Conservation (phyloP, 2,329 filamentous ascomycete species). For the Calonectria hongkongensis region DNA sequence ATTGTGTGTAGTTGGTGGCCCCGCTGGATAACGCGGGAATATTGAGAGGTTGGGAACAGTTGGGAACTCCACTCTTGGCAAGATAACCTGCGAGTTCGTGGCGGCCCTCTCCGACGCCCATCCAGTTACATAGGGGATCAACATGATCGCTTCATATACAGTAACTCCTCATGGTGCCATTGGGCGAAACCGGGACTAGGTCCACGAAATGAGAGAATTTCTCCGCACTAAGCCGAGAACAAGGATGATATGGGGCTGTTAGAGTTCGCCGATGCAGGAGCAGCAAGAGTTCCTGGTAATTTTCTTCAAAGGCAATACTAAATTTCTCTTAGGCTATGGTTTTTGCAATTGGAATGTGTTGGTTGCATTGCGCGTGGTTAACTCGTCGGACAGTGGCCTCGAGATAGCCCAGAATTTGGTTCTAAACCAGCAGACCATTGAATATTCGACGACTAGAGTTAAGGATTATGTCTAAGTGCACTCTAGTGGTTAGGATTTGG, state of each 20-base stretch:
- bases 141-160: background rate
- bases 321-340: background rate
- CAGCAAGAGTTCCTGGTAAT: background rate
- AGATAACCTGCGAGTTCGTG: background rate
- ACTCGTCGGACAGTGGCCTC: too few relatives aligned
- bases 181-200: background rate
- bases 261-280: slow-evolving; percentile 2
- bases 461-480: too few relatives aligned
- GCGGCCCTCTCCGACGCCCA: slow-evolving; percentile 12
- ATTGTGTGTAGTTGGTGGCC: background rate
- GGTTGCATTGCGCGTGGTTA: too few relatives aligned
- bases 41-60: slow-evolving; percentile 7
- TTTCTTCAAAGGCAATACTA: background rate
- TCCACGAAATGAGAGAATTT: background rate
- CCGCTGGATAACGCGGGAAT: slow-evolving; percentile 16
- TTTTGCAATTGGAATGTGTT: background rate
- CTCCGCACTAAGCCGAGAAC: background rate
- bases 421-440: too few relatives aligned
- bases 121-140: background rate
- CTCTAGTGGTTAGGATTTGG: too few relatives aligned
- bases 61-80: slow-evolving; percentile 1
- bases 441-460: too few relatives aligned
- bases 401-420: too few relatives aligned
- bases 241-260: background rate
- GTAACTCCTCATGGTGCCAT: background rate